Evolutionary conservation across 1,139 yeast species (phyloP).

Genomic region (Debaryomyces sp.): DNA sequence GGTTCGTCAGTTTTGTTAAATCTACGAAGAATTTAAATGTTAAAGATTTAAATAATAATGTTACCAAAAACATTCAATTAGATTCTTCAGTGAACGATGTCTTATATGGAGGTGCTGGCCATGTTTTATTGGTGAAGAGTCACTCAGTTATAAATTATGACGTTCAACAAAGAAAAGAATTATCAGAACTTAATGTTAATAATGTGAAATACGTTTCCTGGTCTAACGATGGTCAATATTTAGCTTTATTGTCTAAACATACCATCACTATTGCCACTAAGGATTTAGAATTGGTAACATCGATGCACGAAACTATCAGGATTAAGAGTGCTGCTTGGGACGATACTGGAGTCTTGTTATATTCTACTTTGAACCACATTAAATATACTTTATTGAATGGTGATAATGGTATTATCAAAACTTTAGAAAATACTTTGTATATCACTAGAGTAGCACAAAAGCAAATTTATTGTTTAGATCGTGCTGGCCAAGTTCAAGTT

Average conservation of each 20-base stretch:
- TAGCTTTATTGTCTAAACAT: constrained; percentile 91
- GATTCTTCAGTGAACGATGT: constrained; percentile 77
- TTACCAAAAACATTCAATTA: constrained; percentile 78
- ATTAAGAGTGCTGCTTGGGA: constrained; percentile 99
- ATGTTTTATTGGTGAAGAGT: constrained; percentile 73
- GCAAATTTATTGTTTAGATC: constrained; percentile 76
- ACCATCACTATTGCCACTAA: constrained; percentile 86
- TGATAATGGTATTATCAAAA: constrained; percentile 91
- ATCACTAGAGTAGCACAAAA: constrained; percentile 72
- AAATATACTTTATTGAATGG: constrained; percentile 93
- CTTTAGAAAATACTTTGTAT: constrained; percentile 86
- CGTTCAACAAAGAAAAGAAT: constrained; percentile 85
- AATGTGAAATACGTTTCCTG: constrained; percentile 87
- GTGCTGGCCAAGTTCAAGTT: constrained; percentile 83
- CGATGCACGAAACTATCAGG: constrained; percentile 95
- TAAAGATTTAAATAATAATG: constrained; percentile 77
- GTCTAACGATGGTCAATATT: constrained; percentile 86
- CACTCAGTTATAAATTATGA: constrained; percentile 81
- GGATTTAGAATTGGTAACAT: constrained; percentile 74
- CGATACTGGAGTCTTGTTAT: constrained; percentile 86
- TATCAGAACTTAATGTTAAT: constrained; percentile 71
- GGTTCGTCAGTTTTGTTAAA: constrained; percentile 82
- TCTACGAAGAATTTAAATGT: constrained; percentile 70
- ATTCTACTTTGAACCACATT: constrained; percentile 93
- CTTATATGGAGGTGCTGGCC: constrained; percentile 79